Conservation (phyloP, 257 asterid genomes). For the Eucommia ulmoides region DNA sequence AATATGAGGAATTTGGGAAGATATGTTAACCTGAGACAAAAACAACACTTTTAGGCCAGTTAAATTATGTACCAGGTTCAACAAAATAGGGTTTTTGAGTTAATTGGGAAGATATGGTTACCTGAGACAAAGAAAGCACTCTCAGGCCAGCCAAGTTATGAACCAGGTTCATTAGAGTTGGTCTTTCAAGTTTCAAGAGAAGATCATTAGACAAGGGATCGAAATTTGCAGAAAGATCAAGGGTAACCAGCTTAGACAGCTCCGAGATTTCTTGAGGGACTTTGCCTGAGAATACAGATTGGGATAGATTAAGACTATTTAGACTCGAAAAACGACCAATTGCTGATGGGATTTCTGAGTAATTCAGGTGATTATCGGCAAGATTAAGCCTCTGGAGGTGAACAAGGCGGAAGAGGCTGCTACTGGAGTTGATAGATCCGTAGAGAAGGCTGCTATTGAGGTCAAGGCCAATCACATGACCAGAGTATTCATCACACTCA, state of each 20-base stretch:
- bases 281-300: neutral
- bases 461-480: slow-evolving; percentile 1
- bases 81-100: no score
- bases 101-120: no score
- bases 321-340: neutral
- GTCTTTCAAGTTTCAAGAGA: no score
- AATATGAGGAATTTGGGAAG: no score
- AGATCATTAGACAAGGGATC: no score
- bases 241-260: neutral
- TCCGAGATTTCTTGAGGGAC: neutral
- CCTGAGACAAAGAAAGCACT: no score
- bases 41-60: no score
- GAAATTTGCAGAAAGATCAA: neutral
- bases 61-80: no score
- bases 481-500: neutral
- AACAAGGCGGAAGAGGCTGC: slow-evolving; percentile 1
- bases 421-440: neutral
- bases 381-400: neutral
- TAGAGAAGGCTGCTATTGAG: neutral
- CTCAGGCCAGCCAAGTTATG: no score
- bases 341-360: neutral
- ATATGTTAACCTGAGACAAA: no score
- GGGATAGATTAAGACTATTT: neutral
- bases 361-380: neutral
- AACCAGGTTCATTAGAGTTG: no score